Base-by-base conservation (phyloP, 495 filamentous ascomycete species). In the Penicillium simplicissimum region DNA sequence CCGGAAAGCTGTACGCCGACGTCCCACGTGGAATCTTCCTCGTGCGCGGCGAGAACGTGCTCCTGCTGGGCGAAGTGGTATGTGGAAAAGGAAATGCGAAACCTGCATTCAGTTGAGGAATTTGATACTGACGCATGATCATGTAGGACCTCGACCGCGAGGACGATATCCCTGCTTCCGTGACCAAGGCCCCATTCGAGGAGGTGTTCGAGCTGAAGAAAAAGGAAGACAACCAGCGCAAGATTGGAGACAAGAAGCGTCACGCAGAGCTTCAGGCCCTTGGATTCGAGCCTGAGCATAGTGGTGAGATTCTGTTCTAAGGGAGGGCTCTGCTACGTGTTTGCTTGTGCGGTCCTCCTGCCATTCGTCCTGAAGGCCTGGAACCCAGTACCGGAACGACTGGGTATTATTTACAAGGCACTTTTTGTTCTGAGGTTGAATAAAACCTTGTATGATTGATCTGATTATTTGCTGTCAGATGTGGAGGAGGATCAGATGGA, bases 41-140 rank as follows among this genome's bases (percentile, higher is more conserved):
- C 21, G 92, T 98, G 17, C 84, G 94, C 17, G 94, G 94, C 40
- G 94, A 98, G 81, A 98, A 98, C 67, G 92, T 97, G 9, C 76
- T 96, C 33, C 75, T 98, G 52, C 77, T 98, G 4, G 94, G 94
- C 45, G 94, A 98, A 81, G 96, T 98, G 73, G 87, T 90, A 83
- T 36, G 83, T 56, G 19, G 19, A 35, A 1, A 57, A 6, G 28
- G 34, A 0, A 33, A 15, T 34, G 31, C 64, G 34, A 17, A 21
- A 34, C 14, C 23, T 2, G 15, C 17, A 17, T n/a, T 13, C 57
- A 17, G 14, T 9, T 19, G 51, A 52, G 21, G 21, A 14, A 15
- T 57, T 52, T 60, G 25, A 60, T 56, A 17, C 25, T 61, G 48
- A 58, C 58, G 31, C 28, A 21, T 7, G 36, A 31, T 57, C 19